Conservation (phyloP, 441 rosid species). For the Daphne laureola region DNA sequence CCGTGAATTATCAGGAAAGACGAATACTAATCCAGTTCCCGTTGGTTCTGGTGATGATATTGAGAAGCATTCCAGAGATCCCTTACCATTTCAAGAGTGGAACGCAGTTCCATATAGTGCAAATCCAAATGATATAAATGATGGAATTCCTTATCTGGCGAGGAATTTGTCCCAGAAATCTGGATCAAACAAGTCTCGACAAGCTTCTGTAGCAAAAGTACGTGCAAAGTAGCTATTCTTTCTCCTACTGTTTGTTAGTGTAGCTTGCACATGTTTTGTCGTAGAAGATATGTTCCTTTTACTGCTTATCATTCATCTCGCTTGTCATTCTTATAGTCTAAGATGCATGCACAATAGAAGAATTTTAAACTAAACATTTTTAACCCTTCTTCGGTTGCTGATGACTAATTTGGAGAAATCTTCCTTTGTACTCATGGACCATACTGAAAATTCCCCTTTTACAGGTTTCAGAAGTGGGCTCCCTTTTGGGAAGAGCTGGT, state of each 20-base stretch:
- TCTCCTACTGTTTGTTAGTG: not conserved
- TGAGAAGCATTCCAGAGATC: constrained; percentile 35
- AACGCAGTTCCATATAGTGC: constrained; percentile 29
- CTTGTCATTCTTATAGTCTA: too few species aligned
- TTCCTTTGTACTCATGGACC: too few species aligned
- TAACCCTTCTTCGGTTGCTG: too few species aligned
- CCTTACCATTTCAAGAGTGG: constrained; percentile 45
- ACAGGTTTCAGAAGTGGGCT: constrained; percentile 92
- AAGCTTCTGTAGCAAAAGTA: constrained; percentile 83
- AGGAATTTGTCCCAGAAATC: constrained; percentile 62
- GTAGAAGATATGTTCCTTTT: constrained; percentile 8
- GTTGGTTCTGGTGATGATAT: constrained; percentile 37
- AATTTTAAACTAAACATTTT: not conserved
- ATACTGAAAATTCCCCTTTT: not conserved
- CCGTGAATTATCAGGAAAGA: constrained; percentile 33
- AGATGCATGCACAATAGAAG: too few species aligned
- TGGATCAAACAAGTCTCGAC: constrained; percentile 76
- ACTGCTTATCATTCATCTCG: not conserved
- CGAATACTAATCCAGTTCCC: constrained; percentile 25
- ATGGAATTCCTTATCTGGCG: constrained; percentile 73
- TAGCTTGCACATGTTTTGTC: not conserved
- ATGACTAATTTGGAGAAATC: too few species aligned
- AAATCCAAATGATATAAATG: constrained; percentile 44
- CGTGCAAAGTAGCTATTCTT: constrained; percentile 1
- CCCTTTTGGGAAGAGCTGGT: constrained; percentile 83